Percentiles rank a stretch among this genome's conserved stretches.
Evolutionary conservation across 179 eudicot species (phyloP).

Genomic region (Spergularia azorica): DNA sequence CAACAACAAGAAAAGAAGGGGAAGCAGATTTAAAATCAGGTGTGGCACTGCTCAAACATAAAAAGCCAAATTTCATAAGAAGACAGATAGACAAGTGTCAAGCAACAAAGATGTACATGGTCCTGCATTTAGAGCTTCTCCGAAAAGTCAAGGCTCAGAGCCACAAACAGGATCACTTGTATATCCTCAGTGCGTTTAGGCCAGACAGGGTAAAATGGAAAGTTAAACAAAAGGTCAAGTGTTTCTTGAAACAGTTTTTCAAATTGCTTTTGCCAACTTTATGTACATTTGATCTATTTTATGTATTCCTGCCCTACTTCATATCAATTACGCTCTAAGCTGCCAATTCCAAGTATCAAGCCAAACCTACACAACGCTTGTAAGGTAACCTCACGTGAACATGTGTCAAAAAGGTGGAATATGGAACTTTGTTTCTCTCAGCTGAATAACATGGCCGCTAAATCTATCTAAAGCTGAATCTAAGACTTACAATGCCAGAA

Average conservation of each 20-base stretch:
- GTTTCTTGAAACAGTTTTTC: too few relatives aligned
- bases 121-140: not conserved
- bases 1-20: not conserved
- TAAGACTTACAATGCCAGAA: not conserved
- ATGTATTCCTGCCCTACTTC: not conserved
- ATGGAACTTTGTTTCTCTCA: too few relatives aligned
- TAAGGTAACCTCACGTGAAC: not conserved
- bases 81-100: not conserved
- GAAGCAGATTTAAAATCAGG: not conserved
- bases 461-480: not conserved
- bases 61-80: not conserved
- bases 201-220: not conserved
- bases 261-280: too few relatives aligned
- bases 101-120: not conserved
- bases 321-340: not conserved
- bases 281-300: too few relatives aligned
- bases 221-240: too few relatives aligned
- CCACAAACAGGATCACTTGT: not conserved
- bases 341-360: not conserved
- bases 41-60: conserved; percentile 13
- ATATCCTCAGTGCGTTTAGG: not conserved
- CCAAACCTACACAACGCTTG: not conserved
- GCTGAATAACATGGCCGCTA: not conserved
- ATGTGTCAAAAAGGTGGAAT: not conserved
- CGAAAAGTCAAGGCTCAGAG: too few relatives aligned